Evolutionary conservation across 129 eudicot species (phyloP).

Genomic region (Tagetes erecta): DNA sequence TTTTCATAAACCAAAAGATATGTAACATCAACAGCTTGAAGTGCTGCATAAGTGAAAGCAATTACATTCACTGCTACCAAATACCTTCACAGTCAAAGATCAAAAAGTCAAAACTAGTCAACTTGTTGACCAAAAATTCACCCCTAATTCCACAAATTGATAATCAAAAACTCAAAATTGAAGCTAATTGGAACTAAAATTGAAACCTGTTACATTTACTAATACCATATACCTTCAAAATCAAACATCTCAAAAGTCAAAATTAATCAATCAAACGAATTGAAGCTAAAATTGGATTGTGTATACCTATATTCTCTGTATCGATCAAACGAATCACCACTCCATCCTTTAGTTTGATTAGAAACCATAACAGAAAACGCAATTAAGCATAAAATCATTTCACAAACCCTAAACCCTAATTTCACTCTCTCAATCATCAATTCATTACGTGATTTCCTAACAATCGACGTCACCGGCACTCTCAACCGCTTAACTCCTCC

Average conservation of each 20-base stretch:
- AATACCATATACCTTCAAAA: no score
- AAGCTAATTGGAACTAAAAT: conserved; percentile 2
- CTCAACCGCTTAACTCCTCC: conserved; percentile 41
- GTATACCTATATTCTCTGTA: conserved; percentile 80
- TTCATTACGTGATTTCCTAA: conserved; percentile 44
- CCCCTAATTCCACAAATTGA: no score
- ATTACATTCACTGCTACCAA: conserved; percentile 60
- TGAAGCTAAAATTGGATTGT: background rate
- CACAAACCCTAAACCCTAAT: conserved; percentile 68
- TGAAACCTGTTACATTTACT: background rate
- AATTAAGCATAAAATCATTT: conserved; percentile 55
- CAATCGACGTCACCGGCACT: conserved; percentile 43
- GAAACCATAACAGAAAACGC: conserved; percentile 89
- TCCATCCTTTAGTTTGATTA: conserved; percentile 94
- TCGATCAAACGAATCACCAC: conserved; percentile 93
- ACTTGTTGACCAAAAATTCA: no score
- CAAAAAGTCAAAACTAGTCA: background rate
- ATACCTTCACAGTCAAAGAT: conserved; percentile 46
- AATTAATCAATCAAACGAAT: background rate
- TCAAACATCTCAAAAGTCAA: no score
- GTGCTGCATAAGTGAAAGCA: conserved; percentile 63
- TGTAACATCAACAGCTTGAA: conserved; percentile 66
- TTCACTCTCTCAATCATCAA: conserved; percentile 44
- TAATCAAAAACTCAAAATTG: background rate
- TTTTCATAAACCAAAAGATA: conserved; percentile 49